Conservation (phyloP, 108 stramenopile species). For the Hondaea fermentalgiana region DNA sequence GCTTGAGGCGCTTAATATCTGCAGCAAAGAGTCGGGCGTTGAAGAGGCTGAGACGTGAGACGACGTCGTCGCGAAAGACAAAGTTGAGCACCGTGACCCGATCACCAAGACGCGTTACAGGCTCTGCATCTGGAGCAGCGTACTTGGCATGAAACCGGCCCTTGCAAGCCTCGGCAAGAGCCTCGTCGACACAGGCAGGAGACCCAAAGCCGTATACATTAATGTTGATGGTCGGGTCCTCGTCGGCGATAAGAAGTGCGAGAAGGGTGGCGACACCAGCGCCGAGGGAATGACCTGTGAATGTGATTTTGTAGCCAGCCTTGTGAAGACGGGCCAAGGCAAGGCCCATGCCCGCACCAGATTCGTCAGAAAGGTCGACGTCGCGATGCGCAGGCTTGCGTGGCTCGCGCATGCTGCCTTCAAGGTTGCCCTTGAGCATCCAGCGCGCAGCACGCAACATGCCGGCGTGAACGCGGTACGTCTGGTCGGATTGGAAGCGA, state of each 20-base stretch:
- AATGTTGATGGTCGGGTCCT: slow-evolving; percentile 19
- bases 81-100: slow-evolving; percentile 65
- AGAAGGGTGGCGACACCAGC: slow-evolving; percentile 74
- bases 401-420: not conserved
- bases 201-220: slow-evolving; percentile 77
- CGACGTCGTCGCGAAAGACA: slow-evolving; percentile 82
- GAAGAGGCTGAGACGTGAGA: slow-evolving; percentile 72
- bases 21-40: not conserved
- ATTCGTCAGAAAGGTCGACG: not conserved
- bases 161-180: slow-evolving; percentile 50
- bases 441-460: not conserved
- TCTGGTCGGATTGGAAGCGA: not conserved
- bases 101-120: slow-evolving; percentile 35
- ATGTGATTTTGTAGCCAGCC: slow-evolving; percentile 65
- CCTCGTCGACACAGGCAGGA: slow-evolving; percentile 77
- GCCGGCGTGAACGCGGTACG: not conserved
- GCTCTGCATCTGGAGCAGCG: not conserved
- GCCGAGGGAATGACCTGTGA: slow-evolving; percentile 71
- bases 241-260: slow-evolving; percentile 57
- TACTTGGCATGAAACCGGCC: not conserved
- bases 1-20: slow-evolving; percentile 62
- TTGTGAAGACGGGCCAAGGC: slow-evolving; percentile 50
- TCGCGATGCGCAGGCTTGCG: not conserved
- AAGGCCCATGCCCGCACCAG: not conserved
- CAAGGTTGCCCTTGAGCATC: not conserved